Evolutionary conservation across 805 yeast genomes (phyloP), one percentile per base, ranked within the genome.

Genomic region (Nakazawaea wickerhamii): DNA sequence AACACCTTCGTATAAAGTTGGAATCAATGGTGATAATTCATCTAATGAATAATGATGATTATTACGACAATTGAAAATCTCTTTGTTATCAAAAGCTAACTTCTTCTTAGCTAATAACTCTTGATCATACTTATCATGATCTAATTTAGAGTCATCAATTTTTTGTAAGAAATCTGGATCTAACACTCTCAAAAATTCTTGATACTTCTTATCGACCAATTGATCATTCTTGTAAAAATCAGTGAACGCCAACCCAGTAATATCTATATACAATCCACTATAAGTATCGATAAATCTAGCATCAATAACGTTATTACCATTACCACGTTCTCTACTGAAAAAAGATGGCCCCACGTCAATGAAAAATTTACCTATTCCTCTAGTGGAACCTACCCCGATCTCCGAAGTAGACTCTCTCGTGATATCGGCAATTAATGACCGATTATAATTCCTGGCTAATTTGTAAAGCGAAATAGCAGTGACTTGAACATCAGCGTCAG

Each of bases 251-350:
- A 79, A 59, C 0, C 75, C 86, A 0, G 89, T 81, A 30, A 81
- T 74, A 54, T 81, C 89, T 42, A 81, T 75, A 53, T 77, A 81
- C 32, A 77, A 57, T 0, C 88, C 89, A 3, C 82, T 71, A 45
- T 72, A 75, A 7, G 79, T 60, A 54, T 81, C 87, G 36, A 81
- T 76, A 52, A 81, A 76, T 40, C 89, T 58, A 0, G 81, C 88
- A 60, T 79, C 84, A 36, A 81, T 79, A 44, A 75, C 75, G 51
- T 79, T 79, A 19, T 59, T 51, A 0, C 80, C 81, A 46, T 70
- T 74, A 1, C 75, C 81, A 30, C 65, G 63, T 1, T 52, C 58
- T 50, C 87, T 63, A 23, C 70, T 63, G 17, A 81, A 73, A 23
- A 78, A 67, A 4, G 73, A 68, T 7, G 73, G 59, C 1, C 77